Conservation (phyloP, 2,329 filamentous ascomycete genomes). For the Tolypocladium sp. region DNA sequence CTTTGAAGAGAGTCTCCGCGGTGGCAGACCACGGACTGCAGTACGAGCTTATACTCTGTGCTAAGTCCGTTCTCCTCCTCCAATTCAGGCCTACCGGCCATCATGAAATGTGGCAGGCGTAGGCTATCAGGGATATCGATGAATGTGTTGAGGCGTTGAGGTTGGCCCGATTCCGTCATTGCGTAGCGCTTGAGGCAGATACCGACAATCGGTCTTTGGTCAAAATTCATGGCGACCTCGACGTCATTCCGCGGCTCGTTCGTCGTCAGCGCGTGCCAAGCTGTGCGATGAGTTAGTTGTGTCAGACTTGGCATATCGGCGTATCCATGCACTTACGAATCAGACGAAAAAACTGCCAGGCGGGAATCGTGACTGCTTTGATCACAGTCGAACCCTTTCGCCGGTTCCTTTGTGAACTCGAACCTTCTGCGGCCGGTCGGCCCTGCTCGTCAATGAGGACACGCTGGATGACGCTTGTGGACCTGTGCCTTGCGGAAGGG, state of each 20-base stretch:
- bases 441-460: slow-evolving; percentile 44
- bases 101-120: slow-evolving; percentile 82
- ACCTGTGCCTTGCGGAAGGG: slow-evolving; percentile 31
- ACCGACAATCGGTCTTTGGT: slow-evolving; percentile 75
- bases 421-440: slow-evolving; percentile 29
- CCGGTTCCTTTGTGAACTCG: slow-evolving; percentile 32
- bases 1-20: slow-evolving; percentile 76
- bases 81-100: slow-evolving; percentile 61
- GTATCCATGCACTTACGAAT: slow-evolving; percentile 56
- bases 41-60: slow-evolving; percentile 84
- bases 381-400: slow-evolving; percentile 38
- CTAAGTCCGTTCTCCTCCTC: slow-evolving; percentile 56
- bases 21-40: slow-evolving; percentile 91
- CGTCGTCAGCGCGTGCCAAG: slow-evolving; percentile 67
- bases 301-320: not conserved
- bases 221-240: slow-evolving; percentile 84
- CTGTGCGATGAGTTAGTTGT: slow-evolving; percentile 28
- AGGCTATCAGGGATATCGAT: slow-evolving; percentile 81
- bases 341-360: slow-evolving; percentile 94
- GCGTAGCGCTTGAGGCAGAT: slow-evolving; percentile 86
- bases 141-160: slow-evolving; percentile 66
- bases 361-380: slow-evolving; percentile 89
- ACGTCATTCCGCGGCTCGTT: slow-evolving; percentile 53
- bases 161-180: slow-evolving; percentile 59
- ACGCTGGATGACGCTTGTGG: slow-evolving; percentile 53